A percentile compares a stretch with the other conserved stretches of the same genome.
Conservation (phyloP, 768 basidiomycete species). For the Antrodiella citrinella region DNA sequence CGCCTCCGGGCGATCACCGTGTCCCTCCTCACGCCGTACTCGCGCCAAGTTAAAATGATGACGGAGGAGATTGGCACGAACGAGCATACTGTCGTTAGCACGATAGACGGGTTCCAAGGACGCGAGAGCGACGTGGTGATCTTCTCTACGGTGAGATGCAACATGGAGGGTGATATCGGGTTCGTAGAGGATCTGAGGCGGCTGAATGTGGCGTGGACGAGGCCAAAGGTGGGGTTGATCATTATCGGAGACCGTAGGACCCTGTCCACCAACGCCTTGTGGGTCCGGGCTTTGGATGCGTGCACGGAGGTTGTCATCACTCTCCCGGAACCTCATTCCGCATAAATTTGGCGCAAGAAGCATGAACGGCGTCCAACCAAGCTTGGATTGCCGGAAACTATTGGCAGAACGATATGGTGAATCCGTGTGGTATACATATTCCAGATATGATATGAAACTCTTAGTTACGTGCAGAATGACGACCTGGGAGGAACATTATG, state of each 20-base stretch:
- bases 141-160: constrained; percentile 57
- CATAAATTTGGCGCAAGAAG: no score
- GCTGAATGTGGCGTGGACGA: constrained; percentile 67
- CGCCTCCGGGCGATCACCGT: constrained; percentile 34
- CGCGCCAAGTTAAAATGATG: constrained; percentile 44
- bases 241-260: constrained; percentile 52
- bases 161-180: constrained; percentile 51
- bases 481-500: no score
- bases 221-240: constrained; percentile 49
- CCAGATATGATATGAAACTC: no score
- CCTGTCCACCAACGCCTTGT: constrained; percentile 34
- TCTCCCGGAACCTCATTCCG: no score
- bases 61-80: constrained; percentile 29
- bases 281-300: constrained; percentile 40
- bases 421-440: no score
- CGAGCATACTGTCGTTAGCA: constrained; percentile 31
- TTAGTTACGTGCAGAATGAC: no score
- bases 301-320: constrained; percentile 22
- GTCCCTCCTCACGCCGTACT: constrained; percentile 60
- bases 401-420: no score
- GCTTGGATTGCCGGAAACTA: no score
- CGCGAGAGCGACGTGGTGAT: constrained; percentile 61
- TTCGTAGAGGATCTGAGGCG: constrained; percentile 55
- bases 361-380: no score
- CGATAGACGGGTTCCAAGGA: constrained; percentile 61